phyloP scores from a whole-genome alignment of 208 protist genomes.

The Wallacemonas sp. region DNA sequence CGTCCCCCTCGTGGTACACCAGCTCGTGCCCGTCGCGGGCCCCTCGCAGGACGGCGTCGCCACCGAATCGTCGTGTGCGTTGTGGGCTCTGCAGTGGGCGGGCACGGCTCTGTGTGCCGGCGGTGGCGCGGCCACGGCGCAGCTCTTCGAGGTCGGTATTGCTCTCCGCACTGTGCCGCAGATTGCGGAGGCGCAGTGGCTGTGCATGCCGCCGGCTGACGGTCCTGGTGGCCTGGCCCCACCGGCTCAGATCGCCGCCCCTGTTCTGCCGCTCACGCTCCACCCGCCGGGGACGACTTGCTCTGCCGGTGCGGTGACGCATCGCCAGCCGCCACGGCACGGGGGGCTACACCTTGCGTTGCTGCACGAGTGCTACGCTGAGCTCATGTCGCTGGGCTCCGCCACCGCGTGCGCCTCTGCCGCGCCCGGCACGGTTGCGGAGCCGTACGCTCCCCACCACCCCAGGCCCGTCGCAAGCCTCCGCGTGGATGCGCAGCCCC shows the following conservation, averaged over 20 bases:
- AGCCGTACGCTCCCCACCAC: not conserved
- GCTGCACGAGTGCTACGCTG: conserved; percentile 15
- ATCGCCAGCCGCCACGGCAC: not conserved
- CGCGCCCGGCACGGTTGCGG: no score
- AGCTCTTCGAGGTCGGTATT: conserved; percentile 3
- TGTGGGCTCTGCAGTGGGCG: not conserved
- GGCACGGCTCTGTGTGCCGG: no score
- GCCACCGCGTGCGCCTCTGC: not conserved
- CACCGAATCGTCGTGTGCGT: not conserved
- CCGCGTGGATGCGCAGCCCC: conserved; percentile 6
- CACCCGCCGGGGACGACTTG: no score
- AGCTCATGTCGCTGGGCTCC: not conserved
- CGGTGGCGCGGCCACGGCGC: not conserved
- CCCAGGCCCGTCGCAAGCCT: not conserved
- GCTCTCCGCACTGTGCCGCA: not conserved
- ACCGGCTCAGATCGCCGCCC: not conserved
- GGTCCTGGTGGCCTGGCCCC: not conserved
- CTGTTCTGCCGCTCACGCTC: not conserved
- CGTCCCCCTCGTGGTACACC: not conserved
- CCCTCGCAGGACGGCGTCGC: not conserved
- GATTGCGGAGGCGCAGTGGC: not conserved
- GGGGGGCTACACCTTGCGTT: conserved; percentile 7
- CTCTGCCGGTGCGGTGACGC: not conserved
- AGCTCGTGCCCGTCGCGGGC: not conserved
- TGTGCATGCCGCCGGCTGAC: conserved; percentile 4